Conservation (phyloP, 2,329 filamentous ascomycete genomes). For the Ascochyta fabae region DNA sequence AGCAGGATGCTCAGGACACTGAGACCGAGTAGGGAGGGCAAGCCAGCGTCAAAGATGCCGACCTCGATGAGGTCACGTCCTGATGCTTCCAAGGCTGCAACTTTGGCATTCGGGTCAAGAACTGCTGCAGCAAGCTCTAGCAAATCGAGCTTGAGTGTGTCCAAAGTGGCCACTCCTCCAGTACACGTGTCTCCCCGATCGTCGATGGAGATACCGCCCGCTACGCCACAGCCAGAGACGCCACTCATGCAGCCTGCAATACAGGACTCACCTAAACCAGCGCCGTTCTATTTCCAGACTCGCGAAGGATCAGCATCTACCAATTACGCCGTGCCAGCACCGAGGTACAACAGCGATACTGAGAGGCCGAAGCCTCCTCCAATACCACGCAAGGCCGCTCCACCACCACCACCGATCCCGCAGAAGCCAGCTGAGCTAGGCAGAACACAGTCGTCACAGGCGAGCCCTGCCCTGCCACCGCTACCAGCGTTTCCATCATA, state of each 20-base stretch:
- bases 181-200: slow-evolving; percentile 33
- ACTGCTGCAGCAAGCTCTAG: slow-evolving; percentile 20
- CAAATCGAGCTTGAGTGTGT: slow-evolving; percentile 22
- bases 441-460: slow-evolving; percentile 12
- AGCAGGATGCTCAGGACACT: slow-evolving; percentile 63
- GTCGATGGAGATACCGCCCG: slow-evolving; percentile 37
- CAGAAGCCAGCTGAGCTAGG: slow-evolving; percentile 31
- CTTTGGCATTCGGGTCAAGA: slow-evolving; percentile 63
- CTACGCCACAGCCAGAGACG: slow-evolving; percentile 22
- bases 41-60: slow-evolving; percentile 55
- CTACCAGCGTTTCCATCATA: slow-evolving; percentile 49
- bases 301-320: slow-evolving; percentile 26
- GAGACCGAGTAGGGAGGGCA: slow-evolving; percentile 54
- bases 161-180: slow-evolving; percentile 25
- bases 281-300: slow-evolving; percentile 35
- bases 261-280: slow-evolving; percentile 20
- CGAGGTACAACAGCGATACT: slow-evolving; percentile 16
- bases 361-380: slow-evolving; percentile 20
- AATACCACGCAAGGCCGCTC: slow-evolving; percentile 17
- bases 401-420: slow-evolving; percentile 23
- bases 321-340: slow-evolving; percentile 25
- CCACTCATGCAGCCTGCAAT: slow-evolving; percentile 21
- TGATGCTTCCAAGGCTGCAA: slow-evolving; percentile 67
- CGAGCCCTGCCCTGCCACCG: slow-evolving; percentile 10
- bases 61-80: slow-evolving; percentile 54